Evolutionary conservation across 1,139 yeast species (phyloP).

Genomic region (Suhomyces bribrorum): DNA sequence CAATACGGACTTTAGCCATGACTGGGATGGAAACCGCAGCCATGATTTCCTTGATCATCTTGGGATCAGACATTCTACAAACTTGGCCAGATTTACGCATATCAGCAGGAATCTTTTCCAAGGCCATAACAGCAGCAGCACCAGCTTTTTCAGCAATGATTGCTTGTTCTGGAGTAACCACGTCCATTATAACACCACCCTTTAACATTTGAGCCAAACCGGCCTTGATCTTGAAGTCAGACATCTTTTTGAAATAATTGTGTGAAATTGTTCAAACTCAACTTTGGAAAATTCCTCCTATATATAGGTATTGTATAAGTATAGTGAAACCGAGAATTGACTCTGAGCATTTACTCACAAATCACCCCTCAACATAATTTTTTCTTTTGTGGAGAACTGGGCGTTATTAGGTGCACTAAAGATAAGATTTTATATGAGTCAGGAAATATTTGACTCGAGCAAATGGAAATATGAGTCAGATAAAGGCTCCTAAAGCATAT

Average conservation of each 20-base stretch:
- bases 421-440: too few relatives aligned
- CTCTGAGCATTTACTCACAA: not conserved
- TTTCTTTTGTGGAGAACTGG: not conserved
- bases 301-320: too few relatives aligned
- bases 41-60: conserved; percentile 78
- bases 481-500: too few relatives aligned
- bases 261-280: too few relatives aligned
- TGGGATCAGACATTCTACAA: conserved; percentile 86
- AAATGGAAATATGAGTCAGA: too few relatives aligned
- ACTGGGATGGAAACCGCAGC: conserved; percentile 72
- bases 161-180: conserved; percentile 50
- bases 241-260: conserved; percentile 25
- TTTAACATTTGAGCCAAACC: conserved; percentile 89
- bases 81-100: conserved; percentile 84
- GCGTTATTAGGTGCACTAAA: not conserved
- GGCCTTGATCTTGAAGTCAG: conserved; percentile 65
- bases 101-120: conserved; percentile 85
- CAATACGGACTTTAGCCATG: conserved; percentile 88
- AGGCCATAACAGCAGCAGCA: conserved; percentile 90
- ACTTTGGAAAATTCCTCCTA: not conserved
- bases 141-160: conserved; percentile 79
- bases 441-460: too few relatives aligned
- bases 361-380: not conserved
- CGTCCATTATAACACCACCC: conserved; percentile 64
- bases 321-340: not conserved